Percentiles rank a stretch among this genome's conserved stretches.
Evolutionary conservation across 768 basidiomycete species (phyloP).

Genomic region (Solioccasus polychromus): DNA sequence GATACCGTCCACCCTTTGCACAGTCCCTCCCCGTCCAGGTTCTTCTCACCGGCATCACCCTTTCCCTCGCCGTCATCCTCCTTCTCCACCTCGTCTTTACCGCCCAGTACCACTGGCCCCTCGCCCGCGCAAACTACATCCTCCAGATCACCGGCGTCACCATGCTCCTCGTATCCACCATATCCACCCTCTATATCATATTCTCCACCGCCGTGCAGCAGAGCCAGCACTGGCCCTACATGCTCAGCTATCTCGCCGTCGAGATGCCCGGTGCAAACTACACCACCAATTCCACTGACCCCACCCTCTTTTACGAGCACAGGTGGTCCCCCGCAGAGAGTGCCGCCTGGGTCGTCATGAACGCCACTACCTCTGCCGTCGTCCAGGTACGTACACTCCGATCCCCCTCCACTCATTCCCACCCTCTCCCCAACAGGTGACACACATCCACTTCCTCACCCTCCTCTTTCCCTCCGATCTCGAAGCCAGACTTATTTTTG

Average conservation of each 20-base stretch:
- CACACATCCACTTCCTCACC: conserved; percentile 97
- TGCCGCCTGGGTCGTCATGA: conserved; percentile 84
- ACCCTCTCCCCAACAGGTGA: conserved; percentile 53
- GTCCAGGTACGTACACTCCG: conserved; percentile 63
- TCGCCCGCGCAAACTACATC: conserved; percentile 88
- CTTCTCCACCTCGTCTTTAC: conserved; percentile 94
- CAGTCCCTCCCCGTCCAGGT: conserved; percentile 91
- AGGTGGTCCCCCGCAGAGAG: conserved; percentile 63
- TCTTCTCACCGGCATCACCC: conserved; percentile 76
- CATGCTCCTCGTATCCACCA: conserved; percentile 72
- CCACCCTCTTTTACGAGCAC: conserved; percentile 22
- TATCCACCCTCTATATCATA: conserved; percentile 76
- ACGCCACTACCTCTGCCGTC: conserved; percentile 76
- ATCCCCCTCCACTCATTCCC: neutral
- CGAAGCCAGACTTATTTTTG: conserved; percentile 83
- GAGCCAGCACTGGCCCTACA: conserved; percentile 87
- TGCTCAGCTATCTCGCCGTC: conserved; percentile 89
- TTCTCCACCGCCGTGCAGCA: conserved; percentile 55
- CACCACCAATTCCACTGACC: conserved; percentile 15
- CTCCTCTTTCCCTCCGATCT: conserved; percentile 89
- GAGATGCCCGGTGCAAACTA: conserved; percentile 44
- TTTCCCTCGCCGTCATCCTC: conserved; percentile 82
- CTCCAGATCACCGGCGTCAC: conserved; percentile 84
- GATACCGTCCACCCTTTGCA: conserved; percentile 75
- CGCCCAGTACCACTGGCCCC: conserved; percentile 92